Percentiles rank a stretch among this genome's conserved stretches.
Conservation (phyloP, 2,329 filamentous ascomycete species). For the Purpureocillium takamizusanense region DNA sequence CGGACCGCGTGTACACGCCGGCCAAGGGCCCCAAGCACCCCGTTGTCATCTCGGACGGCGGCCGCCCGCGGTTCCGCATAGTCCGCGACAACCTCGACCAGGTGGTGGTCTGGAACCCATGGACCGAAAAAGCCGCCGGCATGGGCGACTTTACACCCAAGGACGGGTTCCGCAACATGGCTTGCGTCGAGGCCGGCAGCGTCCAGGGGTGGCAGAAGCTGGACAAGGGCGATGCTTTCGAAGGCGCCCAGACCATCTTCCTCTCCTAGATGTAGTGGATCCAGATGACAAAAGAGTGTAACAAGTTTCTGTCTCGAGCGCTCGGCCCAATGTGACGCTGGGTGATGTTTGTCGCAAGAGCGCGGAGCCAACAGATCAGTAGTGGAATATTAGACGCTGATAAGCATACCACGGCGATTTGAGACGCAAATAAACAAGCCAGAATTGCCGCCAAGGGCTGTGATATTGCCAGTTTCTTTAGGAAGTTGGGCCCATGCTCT, state of each 20-base stretch:
- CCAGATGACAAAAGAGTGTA: too few species aligned
- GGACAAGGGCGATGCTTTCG: slow-evolving; percentile 65
- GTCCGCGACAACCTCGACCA: slow-evolving; percentile 78
- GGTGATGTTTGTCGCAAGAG: too few species aligned
- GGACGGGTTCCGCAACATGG: slow-evolving; percentile 84
- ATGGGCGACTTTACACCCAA: slow-evolving; percentile 87
- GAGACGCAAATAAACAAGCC: too few species aligned
- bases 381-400: too few species aligned
- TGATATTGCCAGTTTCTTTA: too few species aligned
- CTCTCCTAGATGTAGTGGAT: slow-evolving; percentile 17
- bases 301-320: too few species aligned
- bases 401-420: too few species aligned
- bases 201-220: slow-evolving; percentile 77
- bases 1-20: slow-evolving; percentile 81
- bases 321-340: too few species aligned
- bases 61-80: slow-evolving; percentile 59
- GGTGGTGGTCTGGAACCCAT: slow-evolving; percentile 95
- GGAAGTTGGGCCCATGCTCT: too few species aligned
- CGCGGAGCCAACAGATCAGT: too few species aligned
- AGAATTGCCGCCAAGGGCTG: too few species aligned
- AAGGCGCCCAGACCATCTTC: slow-evolving; percentile 50
- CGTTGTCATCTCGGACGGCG: slow-evolving; percentile 53
- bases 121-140: slow-evolving; percentile 71
- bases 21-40: slow-evolving; percentile 48
- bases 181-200: slow-evolving; percentile 86